phyloP scores from a whole-genome alignment of 2,329 filamentous ascomycete genomes.

The Stagonosporopsis vannaccii region DNA sequence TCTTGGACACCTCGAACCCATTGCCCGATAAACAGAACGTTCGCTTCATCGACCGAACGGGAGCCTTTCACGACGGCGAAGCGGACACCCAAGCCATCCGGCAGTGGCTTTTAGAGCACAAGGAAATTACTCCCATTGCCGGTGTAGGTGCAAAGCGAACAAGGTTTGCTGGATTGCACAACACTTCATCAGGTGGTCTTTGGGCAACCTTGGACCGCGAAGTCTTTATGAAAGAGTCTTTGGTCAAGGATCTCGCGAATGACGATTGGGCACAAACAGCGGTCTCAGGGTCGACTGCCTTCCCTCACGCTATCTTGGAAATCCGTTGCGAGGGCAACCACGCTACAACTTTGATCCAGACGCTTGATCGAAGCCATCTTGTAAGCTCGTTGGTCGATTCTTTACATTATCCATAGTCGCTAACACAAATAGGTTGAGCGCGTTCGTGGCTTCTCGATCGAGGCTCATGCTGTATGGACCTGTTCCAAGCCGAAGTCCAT shows the following conservation, averaged over 20 bases:
- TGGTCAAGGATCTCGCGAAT: constrained; percentile 35
- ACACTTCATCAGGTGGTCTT: constrained; percentile 51
- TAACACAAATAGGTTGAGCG: constrained; percentile 53
- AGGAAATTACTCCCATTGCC: constrained; percentile 56
- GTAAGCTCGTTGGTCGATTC: constrained; percentile 37
- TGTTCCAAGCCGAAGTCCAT: constrained; percentile 55
- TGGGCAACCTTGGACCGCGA: constrained; percentile 60
- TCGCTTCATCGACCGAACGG: constrained; percentile 14
- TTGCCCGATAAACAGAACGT: constrained; percentile 27
- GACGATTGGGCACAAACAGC: constrained; percentile 43
- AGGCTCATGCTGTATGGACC: constrained; percentile 61
- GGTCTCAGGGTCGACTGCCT: constrained; percentile 38
- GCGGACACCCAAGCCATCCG: constrained; percentile 39
- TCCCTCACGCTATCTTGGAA: constrained; percentile 61
- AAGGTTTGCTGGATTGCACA: constrained; percentile 58
- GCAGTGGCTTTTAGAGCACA: constrained; percentile 55
- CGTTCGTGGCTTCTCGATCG: constrained; percentile 61
- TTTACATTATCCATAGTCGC: constrained; percentile 18
- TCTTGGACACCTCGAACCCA: constrained; percentile 45
- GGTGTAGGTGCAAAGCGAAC: constrained; percentile 55
- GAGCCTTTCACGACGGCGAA: constrained; percentile 8
- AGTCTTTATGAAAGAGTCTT: constrained; percentile 51
- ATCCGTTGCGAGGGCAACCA: constrained; percentile 57
- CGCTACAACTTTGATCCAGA: constrained; percentile 50
- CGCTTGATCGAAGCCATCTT: constrained; percentile 57